A percentile compares a stretch with the other conserved stretches of the same genome.
Conservation (phyloP, 176 grass and related monocot genomes). For the Ampelocalamus luodianensis region DNA sequence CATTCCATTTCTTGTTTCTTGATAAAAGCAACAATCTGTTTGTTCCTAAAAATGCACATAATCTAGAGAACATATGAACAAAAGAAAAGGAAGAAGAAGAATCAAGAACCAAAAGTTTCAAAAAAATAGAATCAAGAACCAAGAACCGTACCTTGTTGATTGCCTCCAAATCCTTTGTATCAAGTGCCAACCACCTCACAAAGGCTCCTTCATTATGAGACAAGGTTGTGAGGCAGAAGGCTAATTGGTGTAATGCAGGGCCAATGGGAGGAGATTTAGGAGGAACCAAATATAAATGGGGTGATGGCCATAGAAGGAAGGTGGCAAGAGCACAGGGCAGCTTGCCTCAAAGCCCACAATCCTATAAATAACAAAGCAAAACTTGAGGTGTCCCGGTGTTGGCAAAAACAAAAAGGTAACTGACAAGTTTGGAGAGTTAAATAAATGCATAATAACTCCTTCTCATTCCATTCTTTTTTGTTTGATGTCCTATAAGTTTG, state of each 20-base stretch:
- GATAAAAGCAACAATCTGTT: not conserved
- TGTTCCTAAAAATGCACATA: not conserved
- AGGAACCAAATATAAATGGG: slow-evolving; percentile 48
- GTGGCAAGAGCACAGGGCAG: slow-evolving; percentile 13
- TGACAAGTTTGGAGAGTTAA: slow-evolving; percentile 33
- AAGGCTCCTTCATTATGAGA: slow-evolving; percentile 3
- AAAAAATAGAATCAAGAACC: not conserved
- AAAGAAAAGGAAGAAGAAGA: not conserved
- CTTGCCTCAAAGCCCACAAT: not conserved
- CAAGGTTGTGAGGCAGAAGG: slow-evolving; percentile 21
- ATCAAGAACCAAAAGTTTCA: not conserved
- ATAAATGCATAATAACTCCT: not conserved
- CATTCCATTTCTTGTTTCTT: slow-evolving; percentile 10
- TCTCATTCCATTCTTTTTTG: too few relatives aligned
- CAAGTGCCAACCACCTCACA: slow-evolving; percentile 22
- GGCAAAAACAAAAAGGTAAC: slow-evolving; percentile 4
- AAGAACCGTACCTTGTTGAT: slow-evolving; percentile 27
- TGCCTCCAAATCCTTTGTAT: slow-evolving; percentile 26
- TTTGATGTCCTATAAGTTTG: too few relatives aligned
- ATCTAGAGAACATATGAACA: not conserved
- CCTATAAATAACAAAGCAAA: slow-evolving; percentile 57
- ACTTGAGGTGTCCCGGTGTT: slow-evolving; percentile 22
- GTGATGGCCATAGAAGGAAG: slow-evolving; percentile 40
- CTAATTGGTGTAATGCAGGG: not conserved
- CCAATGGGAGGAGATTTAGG: slow-evolving; percentile 48